Conservation (phyloP, 306 rosid genomes). For the Dryas alaskensis region DNA sequence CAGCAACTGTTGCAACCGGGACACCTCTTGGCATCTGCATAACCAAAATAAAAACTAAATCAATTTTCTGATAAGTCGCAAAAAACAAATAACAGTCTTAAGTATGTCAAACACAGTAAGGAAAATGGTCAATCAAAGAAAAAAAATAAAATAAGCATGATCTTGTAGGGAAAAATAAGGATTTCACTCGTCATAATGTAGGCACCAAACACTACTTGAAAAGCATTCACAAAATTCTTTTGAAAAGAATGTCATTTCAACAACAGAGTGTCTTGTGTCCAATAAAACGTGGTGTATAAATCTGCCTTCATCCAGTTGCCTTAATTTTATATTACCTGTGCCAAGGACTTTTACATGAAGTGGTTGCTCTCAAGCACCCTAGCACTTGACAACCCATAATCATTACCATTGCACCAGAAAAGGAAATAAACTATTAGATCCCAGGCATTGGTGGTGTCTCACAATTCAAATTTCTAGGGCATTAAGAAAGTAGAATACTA, state of each 20-base stretch:
- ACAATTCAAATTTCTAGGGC: neutral
- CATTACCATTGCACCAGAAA: too few relatives aligned
- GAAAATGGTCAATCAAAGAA: neutral
- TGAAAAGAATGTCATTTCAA: neutral
- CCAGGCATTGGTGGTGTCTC: neutral
- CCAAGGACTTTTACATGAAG: neutral
- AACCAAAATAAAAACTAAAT: slow-evolving; percentile 2
- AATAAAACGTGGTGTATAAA: neutral
- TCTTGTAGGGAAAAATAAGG: neutral
- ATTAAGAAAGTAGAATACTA: neutral
- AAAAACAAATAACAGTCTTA: neutral
- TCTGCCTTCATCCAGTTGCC: neutral
- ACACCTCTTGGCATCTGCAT: slow-evolving; percentile 87
- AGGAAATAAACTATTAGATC: neutral
- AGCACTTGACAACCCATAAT: neutral
- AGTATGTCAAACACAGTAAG: neutral
- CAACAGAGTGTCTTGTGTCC: neutral
- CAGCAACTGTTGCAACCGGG: slow-evolving; percentile 83
- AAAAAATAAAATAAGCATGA: neutral
- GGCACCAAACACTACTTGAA: neutral
- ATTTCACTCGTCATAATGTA: too few relatives aligned
- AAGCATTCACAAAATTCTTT: neutral
- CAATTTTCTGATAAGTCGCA: neutral
- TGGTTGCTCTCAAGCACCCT: neutral
- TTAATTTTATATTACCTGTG: neutral